Evolutionary conservation across 371 early-diverging fungal genomes (phyloP), one percentile per base, ranked within the genome.

Genomic region (Mucor lusitanicus): DNA sequence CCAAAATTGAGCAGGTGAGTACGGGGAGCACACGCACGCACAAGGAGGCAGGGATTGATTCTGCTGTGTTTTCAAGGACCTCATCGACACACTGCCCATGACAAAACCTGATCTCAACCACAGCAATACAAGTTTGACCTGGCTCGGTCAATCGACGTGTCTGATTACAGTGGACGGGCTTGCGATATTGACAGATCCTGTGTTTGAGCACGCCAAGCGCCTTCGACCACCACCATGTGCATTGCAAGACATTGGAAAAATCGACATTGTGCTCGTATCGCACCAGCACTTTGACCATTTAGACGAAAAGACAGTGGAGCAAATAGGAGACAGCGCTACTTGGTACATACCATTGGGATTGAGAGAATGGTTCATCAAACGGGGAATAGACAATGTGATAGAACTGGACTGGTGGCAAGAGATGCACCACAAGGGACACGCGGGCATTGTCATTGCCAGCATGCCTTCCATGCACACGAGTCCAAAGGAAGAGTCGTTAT

Each of bases 381-480:
- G 73, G 63, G 84, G 84, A 15, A 76, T 89, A 28, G 82, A 82
- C 8, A 86, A 84, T 70, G 87, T 85, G 12, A 76, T 87, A 32
- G 90, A 89, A 62, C 66, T 87, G n/a, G 88, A 87, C 61, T 89
- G 88, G 88, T 89, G 86, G 88, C 84, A 87, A 65, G 88, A 87
- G 53, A 73, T 75, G 32, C 75, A 68, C 37, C 85, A 86, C 56
- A 77, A 78, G 28, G 75, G 67, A 39, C 63, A 68, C 15, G 81
- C 81, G 28, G 74, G 73, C 33, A 78, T 87, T 39, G 69, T 74
- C 9, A 79, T 84, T 50, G 82, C 85, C 0, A 85, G 88, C 40
- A 85, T 87, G n/a, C 88, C 85, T 19, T 71, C 81, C 23, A 82
- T 80, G 79, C 77, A 74, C 40, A 21, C 27, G 17, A 84, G 83